phyloP scores from a whole-genome alignment of 495 filamentous ascomycete species.

The Neurospora sp. region DNA sequence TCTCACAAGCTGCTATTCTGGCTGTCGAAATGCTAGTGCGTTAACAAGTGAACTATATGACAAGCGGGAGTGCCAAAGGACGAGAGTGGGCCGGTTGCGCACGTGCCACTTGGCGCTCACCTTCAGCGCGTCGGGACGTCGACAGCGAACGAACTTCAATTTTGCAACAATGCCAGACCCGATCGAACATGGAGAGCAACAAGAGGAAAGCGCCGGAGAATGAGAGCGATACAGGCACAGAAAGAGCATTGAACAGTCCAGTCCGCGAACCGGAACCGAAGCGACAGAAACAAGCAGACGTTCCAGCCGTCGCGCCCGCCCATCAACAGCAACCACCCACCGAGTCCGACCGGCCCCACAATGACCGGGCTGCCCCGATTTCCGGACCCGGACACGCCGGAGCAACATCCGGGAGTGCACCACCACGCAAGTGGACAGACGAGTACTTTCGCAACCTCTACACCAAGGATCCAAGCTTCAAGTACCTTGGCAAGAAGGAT shows the following conservation, averaged over 20 bases:
- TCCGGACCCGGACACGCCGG: not conserved
- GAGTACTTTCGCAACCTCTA: slow-evolving; percentile 29
- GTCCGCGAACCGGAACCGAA: not conserved
- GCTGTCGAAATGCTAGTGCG: too few species aligned
- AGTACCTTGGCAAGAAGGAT: slow-evolving; percentile 22
- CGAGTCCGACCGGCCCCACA: not conserved
- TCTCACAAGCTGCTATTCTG: too few species aligned
- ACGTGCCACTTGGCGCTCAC: not conserved
- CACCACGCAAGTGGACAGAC: slow-evolving; percentile 12
- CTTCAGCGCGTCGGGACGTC: not conserved
- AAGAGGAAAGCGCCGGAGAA: slow-evolving; percentile 14
- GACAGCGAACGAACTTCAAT: not conserved
- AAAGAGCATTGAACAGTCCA: not conserved
- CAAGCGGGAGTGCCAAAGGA: too few species aligned
- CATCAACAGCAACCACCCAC: not conserved
- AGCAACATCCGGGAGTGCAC: not conserved
- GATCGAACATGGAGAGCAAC: slow-evolving; percentile 7
- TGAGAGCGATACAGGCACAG: not conserved
- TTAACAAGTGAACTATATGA: too few species aligned
- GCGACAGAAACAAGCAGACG: not conserved
- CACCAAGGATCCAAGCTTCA: slow-evolving; percentile 23
- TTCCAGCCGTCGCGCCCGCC: not conserved
- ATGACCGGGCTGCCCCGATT: not conserved
- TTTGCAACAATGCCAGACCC: not conserved
- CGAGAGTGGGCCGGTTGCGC: too few species aligned